Conservation (phyloP, 2,329 filamentous ascomycete genomes). For the Calonectria montana region DNA sequence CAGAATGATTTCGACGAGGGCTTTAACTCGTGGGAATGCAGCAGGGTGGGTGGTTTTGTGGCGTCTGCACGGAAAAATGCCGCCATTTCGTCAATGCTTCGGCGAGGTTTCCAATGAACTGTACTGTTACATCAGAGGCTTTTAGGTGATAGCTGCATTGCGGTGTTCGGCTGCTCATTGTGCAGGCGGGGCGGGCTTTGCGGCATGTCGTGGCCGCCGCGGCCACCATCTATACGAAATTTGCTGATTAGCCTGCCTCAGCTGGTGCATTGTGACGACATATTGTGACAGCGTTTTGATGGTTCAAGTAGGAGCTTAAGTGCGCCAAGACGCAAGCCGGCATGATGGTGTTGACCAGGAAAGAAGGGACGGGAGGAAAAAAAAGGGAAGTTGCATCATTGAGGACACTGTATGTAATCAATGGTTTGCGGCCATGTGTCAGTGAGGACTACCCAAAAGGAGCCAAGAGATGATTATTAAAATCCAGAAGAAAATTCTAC, state of each 20-base stretch:
- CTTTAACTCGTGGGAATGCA: neutral
- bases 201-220: neutral
- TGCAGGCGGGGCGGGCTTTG: neutral
- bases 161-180: neutral
- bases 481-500: neutral
- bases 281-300: neutral
- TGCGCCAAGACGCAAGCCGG: neutral
- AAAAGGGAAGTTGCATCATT: neutral
- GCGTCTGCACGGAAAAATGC: neutral
- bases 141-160: neutral
- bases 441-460: neutral
- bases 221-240: slow-evolving; percentile 1
- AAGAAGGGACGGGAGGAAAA: neutral
- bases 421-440: neutral
- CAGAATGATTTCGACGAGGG: neutral
- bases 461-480: neutral
- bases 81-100: neutral
- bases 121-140: neutral
- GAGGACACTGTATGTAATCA: neutral
- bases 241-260: neutral
- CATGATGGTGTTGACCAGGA: neutral
- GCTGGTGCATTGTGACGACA: neutral
- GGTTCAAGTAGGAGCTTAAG: neutral
- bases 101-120: neutral
- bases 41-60: neutral